Evolutionary conservation across 2,329 filamentous ascomycete genomes (phyloP), one percentile per base, ranked within the genome.

Genomic region (Metarhizium guizhouense): DNA sequence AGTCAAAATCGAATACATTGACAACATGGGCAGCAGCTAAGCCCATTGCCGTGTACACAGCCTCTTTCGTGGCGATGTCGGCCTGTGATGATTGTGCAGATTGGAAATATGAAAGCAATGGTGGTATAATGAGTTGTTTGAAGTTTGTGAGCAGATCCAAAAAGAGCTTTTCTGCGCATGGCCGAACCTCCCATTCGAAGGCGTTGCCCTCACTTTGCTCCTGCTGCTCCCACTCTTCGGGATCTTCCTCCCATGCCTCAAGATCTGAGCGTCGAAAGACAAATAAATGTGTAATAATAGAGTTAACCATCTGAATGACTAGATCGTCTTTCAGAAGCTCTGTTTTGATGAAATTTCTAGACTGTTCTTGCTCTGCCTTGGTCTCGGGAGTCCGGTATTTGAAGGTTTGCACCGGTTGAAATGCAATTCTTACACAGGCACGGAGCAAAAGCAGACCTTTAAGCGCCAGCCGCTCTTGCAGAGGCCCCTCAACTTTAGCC

Each of bases 161-260:
- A 70, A 97, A 96, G 14, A 99, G 78, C 70, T 92, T 95, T 71
- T 99, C 94, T 0, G 94, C 87, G 67, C 93, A 97, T 2, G 92
- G 90, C 36, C 93, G 85, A 54, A 97, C 86, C 57, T 93, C 89
- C 75, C 92, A 96, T 65, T 97, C 91, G 80, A 88, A 97, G 1
- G 88, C 89, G 62, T 90, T 88, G 40, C 88, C 85, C 57, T 89
- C 83, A 58, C 86, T 88, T 64, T 95, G 90, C 74, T 96, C 91
- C 64, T 87, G 85, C 60, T 88, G 86, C 69, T 96, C 93, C 92
- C 94, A 99, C 54, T 95, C 91, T 68, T 99, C 90, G 0, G 93
- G 90, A 56, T 96, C 91, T 65, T 95, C 87, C 67, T 95, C 87
- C 94, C 94, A 99, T 56, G 90, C 87, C 59, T 90, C 85, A 1